Evolutionary conservation across 805 yeast genomes (phyloP).

Genomic region (Metschnikowia lochheadii): DNA sequence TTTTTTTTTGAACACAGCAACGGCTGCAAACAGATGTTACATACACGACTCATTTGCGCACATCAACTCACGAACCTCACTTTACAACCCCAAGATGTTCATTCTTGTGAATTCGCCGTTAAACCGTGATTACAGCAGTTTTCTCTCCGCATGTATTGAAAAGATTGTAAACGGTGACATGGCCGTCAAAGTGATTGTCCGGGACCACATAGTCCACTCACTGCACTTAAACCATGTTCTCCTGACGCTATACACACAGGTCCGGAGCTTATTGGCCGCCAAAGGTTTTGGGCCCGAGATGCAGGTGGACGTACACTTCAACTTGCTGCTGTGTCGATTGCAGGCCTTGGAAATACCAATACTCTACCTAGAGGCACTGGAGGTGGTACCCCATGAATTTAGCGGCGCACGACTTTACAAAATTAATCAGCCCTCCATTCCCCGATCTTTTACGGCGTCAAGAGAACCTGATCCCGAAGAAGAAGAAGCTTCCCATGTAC

Average conservation of each 20-base stretch:
- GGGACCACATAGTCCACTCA: conserved; percentile 18
- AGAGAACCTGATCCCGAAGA: not conserved
- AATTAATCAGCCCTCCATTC: not conserved
- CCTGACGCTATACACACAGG: conserved; percentile 25
- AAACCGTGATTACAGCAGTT: conserved; percentile 8
- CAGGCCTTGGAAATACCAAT: not conserved
- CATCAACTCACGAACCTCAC: not conserved
- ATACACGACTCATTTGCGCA: not conserved
- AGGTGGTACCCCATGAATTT: not conserved
- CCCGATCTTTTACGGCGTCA: not conserved
- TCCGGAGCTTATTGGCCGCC: conserved; percentile 5
- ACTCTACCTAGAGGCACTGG: not conserved
- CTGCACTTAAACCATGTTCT: conserved; percentile 26
- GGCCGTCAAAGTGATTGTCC: conserved; percentile 25
- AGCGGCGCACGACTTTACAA: not conserved
- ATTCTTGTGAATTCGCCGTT: conserved; percentile 1
- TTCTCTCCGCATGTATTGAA: conserved; percentile 9
- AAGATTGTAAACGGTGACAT: not conserved
- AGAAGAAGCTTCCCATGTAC: not conserved
- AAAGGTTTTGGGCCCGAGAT: not conserved
- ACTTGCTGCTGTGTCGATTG: not conserved
- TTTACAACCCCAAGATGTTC: not conserved
- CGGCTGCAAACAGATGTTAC: conserved; percentile 3
- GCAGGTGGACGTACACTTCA: not conserved
- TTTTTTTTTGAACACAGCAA: not conserved